Conservation (phyloP, 495 filamentous ascomycete genomes). For the Penicillium argentinense region DNA sequence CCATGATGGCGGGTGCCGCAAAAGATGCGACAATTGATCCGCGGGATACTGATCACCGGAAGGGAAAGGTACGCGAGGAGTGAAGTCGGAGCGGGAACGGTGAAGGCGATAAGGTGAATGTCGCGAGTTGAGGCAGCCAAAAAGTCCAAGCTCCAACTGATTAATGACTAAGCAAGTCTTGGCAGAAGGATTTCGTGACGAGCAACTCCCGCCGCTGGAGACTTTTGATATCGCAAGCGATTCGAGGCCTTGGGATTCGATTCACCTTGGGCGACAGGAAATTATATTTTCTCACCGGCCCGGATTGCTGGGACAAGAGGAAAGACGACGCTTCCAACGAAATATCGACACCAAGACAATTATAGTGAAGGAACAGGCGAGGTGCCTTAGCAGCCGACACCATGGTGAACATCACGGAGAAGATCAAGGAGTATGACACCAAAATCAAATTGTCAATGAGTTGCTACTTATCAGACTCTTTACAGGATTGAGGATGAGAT, state of each 20-base stretch:
- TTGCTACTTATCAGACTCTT: slow-evolving; percentile 10
- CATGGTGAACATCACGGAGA: slow-evolving; percentile 99
- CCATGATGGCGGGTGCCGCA: slow-evolving; percentile 30
- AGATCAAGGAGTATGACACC: slow-evolving; percentile 89
- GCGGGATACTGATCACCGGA: too few species aligned
- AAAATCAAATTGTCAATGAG: neutral
- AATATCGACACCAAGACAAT: neutral
- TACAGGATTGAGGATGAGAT: slow-evolving; percentile 99
- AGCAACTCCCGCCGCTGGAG: neutral
- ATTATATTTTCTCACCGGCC: neutral
- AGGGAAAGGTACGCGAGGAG: too few species aligned
- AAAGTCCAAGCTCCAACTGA: too few species aligned
- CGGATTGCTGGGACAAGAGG: too few species aligned
- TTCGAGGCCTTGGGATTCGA: neutral
- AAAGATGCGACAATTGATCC: too few species aligned
- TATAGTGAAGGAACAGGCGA: slow-evolving; percentile 19
- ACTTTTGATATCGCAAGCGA: slow-evolving; percentile 15
- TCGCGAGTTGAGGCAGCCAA: slow-evolving; percentile 10
- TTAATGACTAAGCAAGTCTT: slow-evolving; percentile 21
- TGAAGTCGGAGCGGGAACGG: slow-evolving; percentile 2
- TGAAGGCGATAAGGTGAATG: neutral
- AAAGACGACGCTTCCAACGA: too few species aligned
- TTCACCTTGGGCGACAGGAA: neutral
- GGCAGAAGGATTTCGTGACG: slow-evolving; percentile 23
- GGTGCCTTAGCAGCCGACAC: slow-evolving; percentile 49